Percentiles rank a stretch among this genome's conserved stretches.
Evolutionary conservation across 1,284 basidiomycete genomes (phyloP).

Genomic region (Laetiporus sulphureus): DNA sequence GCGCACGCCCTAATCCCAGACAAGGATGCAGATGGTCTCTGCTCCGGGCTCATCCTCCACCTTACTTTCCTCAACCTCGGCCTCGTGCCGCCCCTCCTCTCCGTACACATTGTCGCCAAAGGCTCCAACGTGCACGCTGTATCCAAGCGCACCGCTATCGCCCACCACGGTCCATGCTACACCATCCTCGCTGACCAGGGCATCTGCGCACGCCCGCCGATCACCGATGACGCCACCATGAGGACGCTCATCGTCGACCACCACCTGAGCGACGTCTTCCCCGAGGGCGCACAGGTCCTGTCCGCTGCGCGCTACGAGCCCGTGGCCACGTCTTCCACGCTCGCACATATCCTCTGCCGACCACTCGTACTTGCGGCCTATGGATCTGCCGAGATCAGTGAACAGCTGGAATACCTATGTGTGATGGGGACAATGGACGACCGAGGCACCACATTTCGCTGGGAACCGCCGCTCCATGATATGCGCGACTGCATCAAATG

Average conservation of each 20-base stretch:
- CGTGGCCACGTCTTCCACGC: constrained; percentile 24
- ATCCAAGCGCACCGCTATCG: constrained; percentile 19
- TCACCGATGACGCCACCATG: constrained; percentile 13
- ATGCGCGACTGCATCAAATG: constrained; percentile 21
- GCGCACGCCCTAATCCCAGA: constrained; percentile 20
- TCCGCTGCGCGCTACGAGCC: constrained; percentile 22
- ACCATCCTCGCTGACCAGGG: constrained; percentile 26
- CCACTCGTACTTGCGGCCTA: constrained; percentile 11
- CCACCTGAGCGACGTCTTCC: constrained; percentile 26
- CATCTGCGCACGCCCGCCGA: constrained; percentile 21
- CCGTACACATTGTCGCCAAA: constrained; percentile 25
- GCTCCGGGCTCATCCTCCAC: constrained; percentile 24
- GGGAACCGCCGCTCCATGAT: constrained; percentile 22
- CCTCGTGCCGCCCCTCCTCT: constrained; percentile 13
- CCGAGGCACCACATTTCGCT: constrained; percentile 24
- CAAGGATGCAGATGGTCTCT: constrained; percentile 30
- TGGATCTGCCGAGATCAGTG: not conserved
- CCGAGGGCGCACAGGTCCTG: constrained; percentile 19
- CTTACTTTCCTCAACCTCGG: constrained; percentile 23
- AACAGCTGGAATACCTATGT: constrained; percentile 21
- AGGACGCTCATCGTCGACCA: constrained; percentile 26
- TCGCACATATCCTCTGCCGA: constrained; percentile 23
- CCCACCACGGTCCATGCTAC: constrained; percentile 15
- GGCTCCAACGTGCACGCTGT: constrained; percentile 23
- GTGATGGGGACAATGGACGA: constrained; percentile 28